These are phyloP conservation scores for Begonia fuchsioides DNA, from an alignment of 306 rosid genomes.

Conservation along the genomic window DNA sequence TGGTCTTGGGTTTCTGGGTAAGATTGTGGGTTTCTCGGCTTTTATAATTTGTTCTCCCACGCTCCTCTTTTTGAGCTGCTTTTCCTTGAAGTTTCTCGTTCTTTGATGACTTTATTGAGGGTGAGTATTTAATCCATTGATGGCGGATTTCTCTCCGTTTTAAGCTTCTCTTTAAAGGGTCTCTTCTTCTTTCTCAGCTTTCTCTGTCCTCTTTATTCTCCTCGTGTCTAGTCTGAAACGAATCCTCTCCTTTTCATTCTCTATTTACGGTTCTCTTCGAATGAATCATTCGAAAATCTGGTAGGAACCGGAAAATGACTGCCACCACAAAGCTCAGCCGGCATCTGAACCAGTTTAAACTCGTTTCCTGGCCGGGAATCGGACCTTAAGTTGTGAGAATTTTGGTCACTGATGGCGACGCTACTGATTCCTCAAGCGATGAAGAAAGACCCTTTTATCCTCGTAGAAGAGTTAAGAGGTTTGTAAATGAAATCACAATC, in stretches of 20 bases:
- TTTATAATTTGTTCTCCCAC: background rate
- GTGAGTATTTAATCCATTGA: constrained; percentile 15
- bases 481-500: constrained; percentile 51
- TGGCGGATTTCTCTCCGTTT: constrained; percentile 18
- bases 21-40: too few species aligned
- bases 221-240: constrained; percentile 27
- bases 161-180: constrained; percentile 18
- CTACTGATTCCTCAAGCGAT: constrained; percentile 83
- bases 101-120: constrained; percentile 20
- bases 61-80: background rate
- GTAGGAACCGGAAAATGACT: background rate
- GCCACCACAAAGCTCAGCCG: constrained; percentile 30
- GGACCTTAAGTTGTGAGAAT: constrained; percentile 37
- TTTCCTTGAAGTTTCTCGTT: constrained; percentile 29
- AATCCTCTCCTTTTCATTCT: constrained; percentile 13
- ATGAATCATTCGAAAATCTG: constrained; percentile 20
- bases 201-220: constrained; percentile 21
- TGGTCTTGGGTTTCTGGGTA: background rate
- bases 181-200: constrained; percentile 5
- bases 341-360: constrained; percentile 31
- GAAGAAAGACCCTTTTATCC: constrained; percentile 19
- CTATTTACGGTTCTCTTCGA: constrained; percentile 20
- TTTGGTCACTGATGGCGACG: constrained; percentile 49
- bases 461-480: constrained; percentile 32
- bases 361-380: constrained; percentile 8